Evolutionary conservation across 768 basidiomycete species (phyloP), one percentile per base, ranked within the genome.

Genomic region (Lentinula raphanica): DNA sequence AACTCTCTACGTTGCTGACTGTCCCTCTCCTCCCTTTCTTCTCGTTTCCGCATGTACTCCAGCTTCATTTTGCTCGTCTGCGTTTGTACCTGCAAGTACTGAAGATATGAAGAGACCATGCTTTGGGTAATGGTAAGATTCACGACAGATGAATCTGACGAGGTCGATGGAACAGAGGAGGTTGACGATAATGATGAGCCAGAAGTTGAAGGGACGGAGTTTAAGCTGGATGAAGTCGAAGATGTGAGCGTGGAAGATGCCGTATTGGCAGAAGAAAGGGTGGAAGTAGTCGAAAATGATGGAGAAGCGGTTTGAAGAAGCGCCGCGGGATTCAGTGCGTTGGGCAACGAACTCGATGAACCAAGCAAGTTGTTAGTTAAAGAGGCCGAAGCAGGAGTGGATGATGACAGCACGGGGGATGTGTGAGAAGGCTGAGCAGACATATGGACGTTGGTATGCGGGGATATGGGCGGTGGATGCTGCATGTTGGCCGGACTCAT

Each of bases 61-160:
- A 88, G 75, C 65, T 87, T 87, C 72, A 83, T 77, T 69, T 86
- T 85, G 60, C 80, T 81, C 35, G 87, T 82, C 63, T 89, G 87
- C 23, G 79, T 80, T 65, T 90, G 89, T 40, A 82, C 74, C 60
- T 85, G 84, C 39, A 90, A 70, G 59, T 83, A 78, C 60, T 86
- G 82, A 65, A 85, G 67, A 60, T 80, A 84, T 15, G 81, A 76
- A 25, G 75, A 69, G 54, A 87, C 71, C 73, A 88, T 74, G 19
- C 74, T 75, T 60, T 87, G 85, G 4, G 84, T 78, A 44, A 87
- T 67, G 7, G 79, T 71, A 23, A 87, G 65, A 60, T 82, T 79
- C 12, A 80, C 67, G 21, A 80, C 68, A 2, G 77, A 60, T 59
- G 74, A 76, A 28, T 83, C 77, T 28, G 66, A 58, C 7, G 62